Conservation (phyloP, 192 early-diverging fungal species). For the Blastocladiella britannica region DNA sequence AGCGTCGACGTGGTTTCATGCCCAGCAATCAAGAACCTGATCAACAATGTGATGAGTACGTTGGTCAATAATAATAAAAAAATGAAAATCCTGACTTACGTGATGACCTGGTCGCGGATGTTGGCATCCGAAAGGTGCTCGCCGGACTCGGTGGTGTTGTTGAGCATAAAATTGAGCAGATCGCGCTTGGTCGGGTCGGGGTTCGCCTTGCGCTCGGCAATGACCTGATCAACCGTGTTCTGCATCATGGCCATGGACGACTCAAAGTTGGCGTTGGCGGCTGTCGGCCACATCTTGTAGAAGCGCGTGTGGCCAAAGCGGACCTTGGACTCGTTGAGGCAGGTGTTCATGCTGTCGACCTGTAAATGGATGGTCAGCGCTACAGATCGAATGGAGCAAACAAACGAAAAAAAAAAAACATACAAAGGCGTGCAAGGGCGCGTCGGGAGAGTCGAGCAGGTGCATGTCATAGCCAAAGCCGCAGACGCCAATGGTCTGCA, state of each 20-base stretch:
- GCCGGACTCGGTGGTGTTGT: conserved; percentile 15
- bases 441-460: conserved; percentile 11
- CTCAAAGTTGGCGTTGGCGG: conserved; percentile 17
- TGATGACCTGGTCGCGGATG: conserved; percentile 41
- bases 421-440: conserved; percentile 13
- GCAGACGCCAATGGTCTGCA: conserved; percentile 29
- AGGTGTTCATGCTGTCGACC: conserved; percentile 16
- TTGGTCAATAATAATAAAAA: too few relatives aligned
- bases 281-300: conserved; percentile 19
- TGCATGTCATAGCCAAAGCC: conserved; percentile 36
- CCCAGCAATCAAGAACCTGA: conserved; percentile 39
- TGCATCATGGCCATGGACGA: conserved; percentile 18
- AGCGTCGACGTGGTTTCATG: conserved; percentile 33
- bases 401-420: background rate
- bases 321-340: conserved; percentile 10
- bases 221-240: conserved; percentile 22
- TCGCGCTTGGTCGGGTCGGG: conserved; percentile 18
- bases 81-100: too few relatives aligned
- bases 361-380: background rate
- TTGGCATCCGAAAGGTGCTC: conserved; percentile 16
- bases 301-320: conserved; percentile 14
- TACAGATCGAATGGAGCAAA: background rate
- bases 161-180: conserved; percentile 34
- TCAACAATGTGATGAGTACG: too few relatives aligned
- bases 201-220: conserved; percentile 17